Conservation (phyloP, 345 rosid genomes). For the Corymbia maculata region DNA sequence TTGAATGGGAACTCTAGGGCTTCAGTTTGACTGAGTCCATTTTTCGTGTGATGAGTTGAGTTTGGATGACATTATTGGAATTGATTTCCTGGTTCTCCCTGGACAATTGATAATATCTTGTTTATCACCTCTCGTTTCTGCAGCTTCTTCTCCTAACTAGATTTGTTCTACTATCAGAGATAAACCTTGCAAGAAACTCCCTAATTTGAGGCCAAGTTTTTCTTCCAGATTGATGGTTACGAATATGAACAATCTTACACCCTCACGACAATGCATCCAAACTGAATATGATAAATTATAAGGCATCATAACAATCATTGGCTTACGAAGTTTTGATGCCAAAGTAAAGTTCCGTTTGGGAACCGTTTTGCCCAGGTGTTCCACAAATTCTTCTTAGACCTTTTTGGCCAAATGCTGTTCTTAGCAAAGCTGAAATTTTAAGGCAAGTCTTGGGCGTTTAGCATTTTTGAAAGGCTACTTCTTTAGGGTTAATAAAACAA, state of each 20-base stretch:
- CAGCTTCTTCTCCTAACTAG: background rate
- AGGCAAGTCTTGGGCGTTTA: background rate
- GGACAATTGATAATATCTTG: background rate
- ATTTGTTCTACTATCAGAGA: background rate
- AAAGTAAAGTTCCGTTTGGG: background rate
- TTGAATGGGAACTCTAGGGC: background rate
- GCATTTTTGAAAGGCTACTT: background rate
- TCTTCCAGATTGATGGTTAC: background rate
- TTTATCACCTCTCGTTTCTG: background rate
- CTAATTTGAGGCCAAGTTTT: background rate
- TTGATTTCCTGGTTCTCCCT: background rate
- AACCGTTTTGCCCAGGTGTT: no score
- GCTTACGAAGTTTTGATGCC: background rate
- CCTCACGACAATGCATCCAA: background rate
- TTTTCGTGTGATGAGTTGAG: background rate
- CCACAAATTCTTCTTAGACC: background rate
- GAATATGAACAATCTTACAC: background rate
- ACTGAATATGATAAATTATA: background rate
- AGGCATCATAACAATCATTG: background rate
- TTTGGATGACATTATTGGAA: background rate
- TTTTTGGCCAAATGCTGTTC: background rate
- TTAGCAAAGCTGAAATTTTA: no score
- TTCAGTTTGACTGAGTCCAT: background rate
- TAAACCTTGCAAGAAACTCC: background rate
- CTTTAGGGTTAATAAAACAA: background rate